Percentiles rank a stretch among this genome's conserved stretches.
These are phyloP conservation scores for Hemileccinum impolitum DNA, from an alignment of 768 basidiomycete genomes.

Conservation along the genomic window DNA sequence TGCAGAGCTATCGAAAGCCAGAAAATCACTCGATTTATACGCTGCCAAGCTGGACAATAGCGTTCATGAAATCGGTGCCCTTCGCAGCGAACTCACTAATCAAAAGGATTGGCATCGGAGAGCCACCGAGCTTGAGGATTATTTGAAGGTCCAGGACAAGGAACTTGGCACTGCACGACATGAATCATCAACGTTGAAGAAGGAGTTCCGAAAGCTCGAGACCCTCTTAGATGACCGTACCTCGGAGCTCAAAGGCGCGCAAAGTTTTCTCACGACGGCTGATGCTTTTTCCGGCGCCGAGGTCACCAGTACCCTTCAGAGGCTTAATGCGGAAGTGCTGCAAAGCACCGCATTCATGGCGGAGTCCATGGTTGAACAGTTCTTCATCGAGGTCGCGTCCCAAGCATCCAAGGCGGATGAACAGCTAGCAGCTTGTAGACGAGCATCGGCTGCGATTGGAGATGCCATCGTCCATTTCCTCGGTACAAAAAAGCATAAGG, in stretches of 20 bases:
- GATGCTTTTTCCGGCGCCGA: conserved; percentile 45
- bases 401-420: conserved; percentile 16
- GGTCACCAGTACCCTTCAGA: conserved; percentile 40
- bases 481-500: conserved; percentile 26
- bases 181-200: conserved; percentile 27
- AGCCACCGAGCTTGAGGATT: conserved; percentile 14
- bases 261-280: conserved; percentile 43
- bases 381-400: conserved; percentile 23
- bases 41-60: conserved; percentile 18
- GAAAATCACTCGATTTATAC: conserved; percentile 18
- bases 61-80: conserved; percentile 14
- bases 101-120: conserved; percentile 11
- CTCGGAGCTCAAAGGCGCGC: conserved; percentile 42
- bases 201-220: conserved; percentile 26
- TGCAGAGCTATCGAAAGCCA: conserved; percentile 19
- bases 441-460: conserved; percentile 21
- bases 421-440: conserved; percentile 23
- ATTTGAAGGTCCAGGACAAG: conserved; percentile 17
- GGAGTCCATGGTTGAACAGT: conserved; percentile 44
- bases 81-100: conserved; percentile 14
- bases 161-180: conserved; percentile 23
- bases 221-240: conserved; percentile 39
- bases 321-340: conserved; percentile 46
- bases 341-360: conserved; percentile 48
- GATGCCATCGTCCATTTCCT: conserved; percentile 25